These are phyloP conservation scores for Neurospora pannonica DNA, from an alignment of 495 filamentous ascomycete species.

Conservation along the genomic window DNA sequence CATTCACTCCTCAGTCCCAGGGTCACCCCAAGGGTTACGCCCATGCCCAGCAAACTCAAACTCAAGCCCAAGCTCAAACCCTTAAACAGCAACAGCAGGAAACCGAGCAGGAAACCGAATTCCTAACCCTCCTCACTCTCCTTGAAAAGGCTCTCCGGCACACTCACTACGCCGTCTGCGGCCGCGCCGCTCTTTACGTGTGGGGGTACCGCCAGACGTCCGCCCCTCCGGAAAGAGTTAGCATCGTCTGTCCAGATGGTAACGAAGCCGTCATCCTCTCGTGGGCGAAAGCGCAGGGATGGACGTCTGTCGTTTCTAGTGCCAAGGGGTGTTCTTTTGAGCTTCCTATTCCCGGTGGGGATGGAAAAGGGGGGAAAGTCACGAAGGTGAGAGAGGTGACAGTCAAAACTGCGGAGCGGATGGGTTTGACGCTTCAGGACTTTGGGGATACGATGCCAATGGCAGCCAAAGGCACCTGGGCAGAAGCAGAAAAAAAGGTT, in stretches of 20 bases:
- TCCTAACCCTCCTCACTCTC: slow-evolving; percentile 17
- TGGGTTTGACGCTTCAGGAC: not conserved
- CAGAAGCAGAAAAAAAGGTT: not conserved
- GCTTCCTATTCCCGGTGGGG: not conserved
- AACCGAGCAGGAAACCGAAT: not conserved
- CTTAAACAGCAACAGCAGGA: not conserved
- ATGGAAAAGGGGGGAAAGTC: not conserved
- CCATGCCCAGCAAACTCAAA: not conserved
- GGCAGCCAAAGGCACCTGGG: not conserved
- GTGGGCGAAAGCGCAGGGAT: slow-evolving; percentile 19
- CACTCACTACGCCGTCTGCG: slow-evolving; percentile 31
- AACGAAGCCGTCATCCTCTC: slow-evolving; percentile 16
- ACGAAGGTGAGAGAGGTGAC: not conserved
- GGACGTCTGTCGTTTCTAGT: not conserved
- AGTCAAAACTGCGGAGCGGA: not conserved
- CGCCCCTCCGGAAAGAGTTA: slow-evolving; percentile 11
- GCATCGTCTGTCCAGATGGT: slow-evolving; percentile 22
- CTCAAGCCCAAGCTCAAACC: not conserved
- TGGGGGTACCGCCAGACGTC: slow-evolving; percentile 15
- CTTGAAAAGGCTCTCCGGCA: slow-evolving; percentile 23
- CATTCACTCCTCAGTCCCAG: not conserved
- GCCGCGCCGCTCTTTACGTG: slow-evolving; percentile 26
- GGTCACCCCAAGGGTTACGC: not conserved
- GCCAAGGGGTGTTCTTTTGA: not conserved
- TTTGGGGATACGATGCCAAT: not conserved